Evolutionary conservation across 345 rosid genomes (phyloP), one percentile per base, ranked within the genome.

Genomic region (Linum usitatissimum): DNA sequence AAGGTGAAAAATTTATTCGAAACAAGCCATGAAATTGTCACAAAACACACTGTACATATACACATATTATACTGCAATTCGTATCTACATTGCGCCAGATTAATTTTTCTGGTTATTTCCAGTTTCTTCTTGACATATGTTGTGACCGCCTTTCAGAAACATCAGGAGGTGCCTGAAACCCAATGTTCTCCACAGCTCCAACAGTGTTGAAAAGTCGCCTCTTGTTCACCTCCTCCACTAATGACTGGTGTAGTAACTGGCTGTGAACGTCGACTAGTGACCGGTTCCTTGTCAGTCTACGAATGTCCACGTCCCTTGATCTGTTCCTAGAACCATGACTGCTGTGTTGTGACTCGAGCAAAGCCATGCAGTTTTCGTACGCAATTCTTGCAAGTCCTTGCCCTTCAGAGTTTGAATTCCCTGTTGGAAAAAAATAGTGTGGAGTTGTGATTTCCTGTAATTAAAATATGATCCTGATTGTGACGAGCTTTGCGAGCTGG

Each of bases 141-240:
- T 57, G 60, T 28, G 66, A 66, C 17, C 23, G 57, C 55, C 57
- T 69, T 49, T 59, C 72, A 8, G 77, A 62, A 75, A 76, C 73
- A n/a, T 61, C 79, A 64, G 69, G 60, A 57, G 91, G 95, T 51
- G 75, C 66, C 74, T 77, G 87, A 65, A 81, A 88, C 53, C 96
- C 96, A 53, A 88, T 81, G 55, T 75, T 61, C 66, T 88, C 88
- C 9, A 88, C 86, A 23, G 74, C 88, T 68, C 96, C 96, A 42
- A 75, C 93, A 5, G 96, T 88, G 65, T 79, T 88, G 76, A 74
- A 71, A 73, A 82, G 38, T 48, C 93, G 61, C 76, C 81, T 73
- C 68, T 73, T 88, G 62, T 73, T 70, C 60, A 83, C 80, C 71
- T 86, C 90, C 79, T 88, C 88, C 48, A 75, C 74, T 56, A 80